phyloP scores from a whole-genome alignment of 257 asterid species.

The Verbena officinalis region DNA sequence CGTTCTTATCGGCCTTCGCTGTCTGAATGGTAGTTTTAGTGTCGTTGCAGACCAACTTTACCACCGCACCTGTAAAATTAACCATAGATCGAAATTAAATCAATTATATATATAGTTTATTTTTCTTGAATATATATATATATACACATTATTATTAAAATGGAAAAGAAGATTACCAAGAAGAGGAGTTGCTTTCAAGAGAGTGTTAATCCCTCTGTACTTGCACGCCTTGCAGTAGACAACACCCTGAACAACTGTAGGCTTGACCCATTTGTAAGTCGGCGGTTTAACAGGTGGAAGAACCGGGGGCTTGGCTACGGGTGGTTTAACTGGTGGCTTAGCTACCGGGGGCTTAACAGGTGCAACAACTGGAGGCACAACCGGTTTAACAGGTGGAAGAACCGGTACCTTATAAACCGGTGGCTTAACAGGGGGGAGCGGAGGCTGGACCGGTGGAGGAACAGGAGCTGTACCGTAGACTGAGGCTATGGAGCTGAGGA shows the following conservation, averaged over 20 bases:
- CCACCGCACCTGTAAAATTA: too few species aligned
- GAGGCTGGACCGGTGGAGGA: neutral
- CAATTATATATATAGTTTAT: too few species aligned
- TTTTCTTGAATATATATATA: too few species aligned
- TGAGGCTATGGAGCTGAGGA: constrained; percentile 16
- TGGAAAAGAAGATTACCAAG: constrained; percentile 23
- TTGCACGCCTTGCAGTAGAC: constrained; percentile 51
- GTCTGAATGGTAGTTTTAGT: too few species aligned
- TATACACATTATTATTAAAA: too few species aligned
- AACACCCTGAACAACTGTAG: constrained; percentile 49
- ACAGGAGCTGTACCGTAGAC: neutral
- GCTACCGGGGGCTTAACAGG: neutral
- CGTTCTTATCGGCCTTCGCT: too few species aligned
- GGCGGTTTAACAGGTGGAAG: constrained; percentile 2
- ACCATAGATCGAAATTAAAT: too few species aligned
- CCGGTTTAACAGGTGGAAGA: neutral
- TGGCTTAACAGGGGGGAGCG: constrained; percentile 10
- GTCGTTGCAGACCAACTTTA: too few species aligned
- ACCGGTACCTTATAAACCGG: neutral
- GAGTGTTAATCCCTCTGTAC: constrained; percentile 33
- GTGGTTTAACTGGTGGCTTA: constrained; percentile 6
- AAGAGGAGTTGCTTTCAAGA: constrained; percentile 35
- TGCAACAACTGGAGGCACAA: too few species aligned
- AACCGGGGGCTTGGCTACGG: neutral
- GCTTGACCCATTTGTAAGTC: neutral